Conservation (phyloP, 805 yeast genomes). For the Suhomyces sp. region DNA sequence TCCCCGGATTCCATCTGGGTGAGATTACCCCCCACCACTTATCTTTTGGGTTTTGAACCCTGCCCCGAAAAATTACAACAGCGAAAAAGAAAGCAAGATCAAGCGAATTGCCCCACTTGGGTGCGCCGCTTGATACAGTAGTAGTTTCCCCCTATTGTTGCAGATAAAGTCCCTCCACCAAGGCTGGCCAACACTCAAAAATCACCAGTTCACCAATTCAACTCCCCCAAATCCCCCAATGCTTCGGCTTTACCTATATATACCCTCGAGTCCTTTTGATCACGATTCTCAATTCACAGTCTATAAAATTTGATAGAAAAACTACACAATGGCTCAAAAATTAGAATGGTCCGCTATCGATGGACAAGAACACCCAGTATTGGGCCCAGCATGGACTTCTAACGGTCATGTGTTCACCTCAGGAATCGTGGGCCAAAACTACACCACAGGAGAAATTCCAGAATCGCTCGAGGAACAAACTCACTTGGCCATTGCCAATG, state of each 20-base stretch:
- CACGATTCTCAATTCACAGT: too few relatives aligned
- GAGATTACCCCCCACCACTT: not conserved
- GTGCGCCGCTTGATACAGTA: not conserved
- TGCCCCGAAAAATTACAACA: too few relatives aligned
- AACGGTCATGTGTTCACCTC: conserved; percentile 23
- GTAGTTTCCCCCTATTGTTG: not conserved
- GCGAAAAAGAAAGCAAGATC: not conserved
- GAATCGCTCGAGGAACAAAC: conserved; percentile 46
- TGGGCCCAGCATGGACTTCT: conserved; percentile 28
- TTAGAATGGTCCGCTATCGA: conserved; percentile 25
- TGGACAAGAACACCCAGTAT: conserved; percentile 30
- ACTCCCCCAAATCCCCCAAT: not conserved
- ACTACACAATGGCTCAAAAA: conserved; percentile 12
- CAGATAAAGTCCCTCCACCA: conserved; percentile 3
- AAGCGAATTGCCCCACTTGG: not conserved
- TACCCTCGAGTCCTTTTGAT: not conserved
- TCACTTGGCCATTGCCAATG: conserved; percentile 41
- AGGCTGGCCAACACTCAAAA: not conserved
- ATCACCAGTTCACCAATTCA: not conserved
- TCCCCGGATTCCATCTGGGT: not conserved
- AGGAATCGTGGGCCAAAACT: conserved; percentile 25
- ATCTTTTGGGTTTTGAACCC: not conserved
- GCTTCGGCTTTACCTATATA: not conserved
- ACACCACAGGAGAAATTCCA: conserved; percentile 40
- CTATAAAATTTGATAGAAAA: too few relatives aligned